These are phyloP conservation scores for Starmerella asiatica DNA, from an alignment of 805 yeast species.

Conservation along the genomic window DNA sequence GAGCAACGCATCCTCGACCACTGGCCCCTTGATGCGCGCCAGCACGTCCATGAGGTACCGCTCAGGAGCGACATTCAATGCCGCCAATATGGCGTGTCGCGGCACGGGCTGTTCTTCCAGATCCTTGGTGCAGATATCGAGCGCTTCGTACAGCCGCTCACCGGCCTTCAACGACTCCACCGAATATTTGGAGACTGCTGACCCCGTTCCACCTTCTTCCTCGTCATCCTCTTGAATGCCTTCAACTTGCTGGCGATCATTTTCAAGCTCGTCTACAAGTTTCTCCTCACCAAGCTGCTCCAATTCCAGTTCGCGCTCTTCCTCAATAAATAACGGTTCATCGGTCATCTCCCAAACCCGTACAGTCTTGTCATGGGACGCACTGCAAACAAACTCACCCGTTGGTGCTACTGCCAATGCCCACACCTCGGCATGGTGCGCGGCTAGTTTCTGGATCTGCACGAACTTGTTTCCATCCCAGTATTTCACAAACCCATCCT, in stretches of 20 bases:
- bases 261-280: conserved; percentile 45
- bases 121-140: conserved; percentile 69
- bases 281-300: conserved; percentile 84
- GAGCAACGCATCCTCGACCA: conserved; percentile 81
- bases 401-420: conserved; percentile 56
- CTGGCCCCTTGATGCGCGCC: conserved; percentile 60
- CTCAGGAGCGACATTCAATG: conserved; percentile 58
- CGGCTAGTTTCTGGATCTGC: conserved; percentile 72
- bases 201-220: conserved; percentile 35
- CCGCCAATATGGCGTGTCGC: conserved; percentile 58
- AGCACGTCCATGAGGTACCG: conserved; percentile 65
- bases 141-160: conserved; percentile 80
- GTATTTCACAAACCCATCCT: conserved; percentile 79
- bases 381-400: conserved; percentile 61
- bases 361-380: conserved; percentile 86
- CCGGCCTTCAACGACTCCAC: conserved; percentile 89
- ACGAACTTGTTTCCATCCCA: conserved; percentile 99
- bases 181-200: conserved; percentile 64
- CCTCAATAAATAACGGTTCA: conserved; percentile 92
- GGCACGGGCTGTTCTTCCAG: conserved; percentile 31
- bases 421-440: conserved; percentile 93
- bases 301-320: conserved; percentile 89
- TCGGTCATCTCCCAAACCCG: conserved; percentile 89
- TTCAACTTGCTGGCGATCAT: conserved; percentile 3
- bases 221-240: conserved; percentile 31